Base-by-base conservation (phyloP, 2,329 filamentous ascomycete genomes). In the Arachnomyces sp. region DNA sequence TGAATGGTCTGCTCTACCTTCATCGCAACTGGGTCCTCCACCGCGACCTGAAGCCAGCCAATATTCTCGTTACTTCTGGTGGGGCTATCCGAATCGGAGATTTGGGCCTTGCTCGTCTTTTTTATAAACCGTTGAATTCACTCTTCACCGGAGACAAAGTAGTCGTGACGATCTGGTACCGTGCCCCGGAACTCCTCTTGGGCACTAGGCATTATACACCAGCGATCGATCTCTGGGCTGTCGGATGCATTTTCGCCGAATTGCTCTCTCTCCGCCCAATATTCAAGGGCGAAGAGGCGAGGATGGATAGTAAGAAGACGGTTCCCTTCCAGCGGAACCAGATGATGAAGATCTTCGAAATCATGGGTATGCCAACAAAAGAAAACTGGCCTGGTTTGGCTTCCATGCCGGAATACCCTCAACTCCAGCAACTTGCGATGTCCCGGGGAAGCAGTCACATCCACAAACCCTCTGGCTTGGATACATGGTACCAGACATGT, bases 111-210 rank as follows among this genome's bases (percentile, higher is more conserved):
- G 92, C 92, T 6, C 81, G 92, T 13, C 73, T 95, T 2, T 96
- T 96, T 64, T 84, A 92, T 67, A 95, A 96, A 58, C 92, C 92
- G 0, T 70, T 96, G 1, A 87, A 94, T 55, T 86, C 86, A 0
- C 75, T 98, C 1, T 98, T 92, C 63, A 85, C 80, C 13, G 92
- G 92, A 38, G 92, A 98, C 53, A 98, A 98, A 61, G 92, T 98
- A 2, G 92, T 98, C 38, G 92, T 98, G 11, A 98, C 92, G 0
- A 98, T 98, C 47, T 98, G 92, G 92, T 98, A 98, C 56, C 86
- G 92, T 15, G 92, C 92, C 0, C 92, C 92, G 0, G 92, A 98
- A 62, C 74, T 98, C 3, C 77, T 98, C 1, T 78, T 98, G 3
- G 92, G 92, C 2, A 87, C 83, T 36, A 78, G 86, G n/a, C 92